A percentile compares a stretch with the other conserved stretches of the same genome.
phyloP scores from a whole-genome alignment of 1,139 yeast species.

The Yamadazyma conglobata region DNA sequence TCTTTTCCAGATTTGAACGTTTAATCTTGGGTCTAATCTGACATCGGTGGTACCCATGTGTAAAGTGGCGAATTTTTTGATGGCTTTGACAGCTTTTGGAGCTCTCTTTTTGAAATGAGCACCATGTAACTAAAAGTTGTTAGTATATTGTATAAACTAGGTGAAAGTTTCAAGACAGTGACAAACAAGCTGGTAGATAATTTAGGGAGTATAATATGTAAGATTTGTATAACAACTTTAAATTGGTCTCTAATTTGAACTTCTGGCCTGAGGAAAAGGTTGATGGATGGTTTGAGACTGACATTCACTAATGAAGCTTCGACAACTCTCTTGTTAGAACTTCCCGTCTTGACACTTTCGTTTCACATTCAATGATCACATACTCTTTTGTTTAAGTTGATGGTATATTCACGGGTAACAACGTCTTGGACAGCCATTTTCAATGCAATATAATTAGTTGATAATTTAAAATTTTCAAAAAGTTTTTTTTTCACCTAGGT shows the following conservation, averaged over 20 bases:
- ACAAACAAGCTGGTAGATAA: too few relatives aligned
- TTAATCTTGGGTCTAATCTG: slow-evolving; percentile 97
- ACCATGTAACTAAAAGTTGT: slow-evolving; percentile 78
- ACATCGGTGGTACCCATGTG: slow-evolving; percentile 99
- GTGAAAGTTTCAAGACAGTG: too few relatives aligned
- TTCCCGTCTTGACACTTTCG: too few relatives aligned
- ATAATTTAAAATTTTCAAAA: slow-evolving; percentile 5
- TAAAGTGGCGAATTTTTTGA: slow-evolving; percentile 96
- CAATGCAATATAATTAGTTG: slow-evolving; percentile 9
- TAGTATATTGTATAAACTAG: too few relatives aligned
- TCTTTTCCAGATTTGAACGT: slow-evolving; percentile 98
- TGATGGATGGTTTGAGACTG: too few relatives aligned
- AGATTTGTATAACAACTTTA: too few relatives aligned
- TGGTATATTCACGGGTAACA: slow-evolving; percentile 99
- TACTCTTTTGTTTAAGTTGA: slow-evolving; percentile 99
- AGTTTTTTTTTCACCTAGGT: slow-evolving; percentile 5
- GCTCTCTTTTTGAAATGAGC: slow-evolving; percentile 99
- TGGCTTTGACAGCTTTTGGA: slow-evolving; percentile 99
- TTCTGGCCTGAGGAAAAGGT: too few relatives aligned
- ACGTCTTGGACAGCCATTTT: slow-evolving; percentile 96
- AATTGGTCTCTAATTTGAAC: too few relatives aligned
- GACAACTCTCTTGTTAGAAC: not conserved
- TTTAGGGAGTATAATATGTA: too few relatives aligned
- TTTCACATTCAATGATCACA: slow-evolving; percentile 35
- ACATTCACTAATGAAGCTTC: too few relatives aligned